Evolutionary conservation across 2,329 filamentous ascomycete genomes (phyloP), one percentile per base, ranked within the genome.

Genomic region (Hirsutella rhossiliensis): DNA sequence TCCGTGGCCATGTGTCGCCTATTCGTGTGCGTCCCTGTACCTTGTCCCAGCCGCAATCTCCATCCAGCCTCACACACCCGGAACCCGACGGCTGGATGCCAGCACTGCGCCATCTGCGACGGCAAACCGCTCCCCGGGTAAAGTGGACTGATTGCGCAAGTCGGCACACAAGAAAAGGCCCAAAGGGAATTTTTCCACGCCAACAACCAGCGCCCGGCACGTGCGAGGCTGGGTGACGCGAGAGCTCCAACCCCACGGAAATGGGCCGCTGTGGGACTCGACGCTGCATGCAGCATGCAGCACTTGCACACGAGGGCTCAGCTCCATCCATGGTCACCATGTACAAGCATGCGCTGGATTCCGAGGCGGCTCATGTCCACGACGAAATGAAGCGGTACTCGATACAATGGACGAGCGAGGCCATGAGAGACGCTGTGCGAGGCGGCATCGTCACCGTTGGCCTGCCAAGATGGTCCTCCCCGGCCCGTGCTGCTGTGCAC

Each of bases 41-140:
- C 9, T 32, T n/a, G 31, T n/a, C 31, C 31, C 34, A 37, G 15
- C 18, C 34, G 13, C 34, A 18, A 37, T 37, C 34, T 17, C 18
- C n/a, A 18, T 18, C 18, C 34, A 37, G 9, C 9, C 18, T 11
- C 34, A 37, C 11, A 37, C 3, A 32, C 11, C 34, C 15, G 34
- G n/a, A 34, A 29, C 17, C 32, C 31, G 41, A 37, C 41, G 23
- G 41, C 41, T 29, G 23, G 36, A 43, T 43, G 41, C 32, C n/a
- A 23, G 28, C 20, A 37, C 34, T 37, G 34, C 41, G 34, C 32
- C 36, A 43, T 43, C 31, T 38, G 34, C 41, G 34, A 36, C 41
- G 15, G 34, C 34, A 7, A 18, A 17, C 34, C 34, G 18, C 15
- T 37, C 34, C 34, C 13, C 34, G 34, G 34, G 34, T 37, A 37